Conservation (phyloP, 192 early-diverging fungal species). For the Coemansia sp. region DNA sequence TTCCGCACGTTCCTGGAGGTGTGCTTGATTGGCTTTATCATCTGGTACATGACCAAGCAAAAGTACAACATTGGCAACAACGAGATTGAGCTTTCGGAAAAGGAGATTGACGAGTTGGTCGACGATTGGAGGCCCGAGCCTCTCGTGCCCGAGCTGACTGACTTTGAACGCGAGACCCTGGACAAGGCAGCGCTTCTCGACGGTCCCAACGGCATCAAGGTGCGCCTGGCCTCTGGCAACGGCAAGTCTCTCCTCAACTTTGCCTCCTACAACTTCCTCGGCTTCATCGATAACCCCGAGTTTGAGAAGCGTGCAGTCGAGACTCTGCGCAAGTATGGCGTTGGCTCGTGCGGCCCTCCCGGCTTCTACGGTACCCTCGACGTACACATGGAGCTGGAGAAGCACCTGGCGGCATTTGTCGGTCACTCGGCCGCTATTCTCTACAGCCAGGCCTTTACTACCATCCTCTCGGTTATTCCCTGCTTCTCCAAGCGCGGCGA, state of each 20-base stretch:
- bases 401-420: constrained; percentile 80
- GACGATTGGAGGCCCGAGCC: constrained; percentile 97
- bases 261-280: constrained; percentile 87
- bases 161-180: constrained; percentile 71
- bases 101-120: constrained; percentile 94
- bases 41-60: constrained; percentile 86
- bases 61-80: constrained; percentile 79
- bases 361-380: constrained; percentile 96
- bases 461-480: constrained; percentile 89
- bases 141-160: constrained; percentile 77
- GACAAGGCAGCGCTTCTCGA: constrained; percentile 77
- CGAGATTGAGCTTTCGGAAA: constrained; percentile 78
- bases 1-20: constrained; percentile 85
- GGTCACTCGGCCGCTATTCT: constrained; percentile 86
- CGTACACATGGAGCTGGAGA: constrained; percentile 94
- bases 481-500: constrained; percentile 97
- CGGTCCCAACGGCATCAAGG: constrained; percentile 59
- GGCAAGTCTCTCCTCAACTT: constrained; percentile 67
- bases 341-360: constrained; percentile 93
- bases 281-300: constrained; percentile 71
- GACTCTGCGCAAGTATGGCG: constrained; percentile 89
- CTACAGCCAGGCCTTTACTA: constrained; percentile 95
- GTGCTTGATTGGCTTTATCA: constrained; percentile 80
- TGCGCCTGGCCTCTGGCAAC: constrained; percentile 49
- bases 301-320: constrained; percentile 83